Evolutionary conservation across 1,139 yeast species (phyloP).

Genomic region (Arxiozyma telluris): DNA sequence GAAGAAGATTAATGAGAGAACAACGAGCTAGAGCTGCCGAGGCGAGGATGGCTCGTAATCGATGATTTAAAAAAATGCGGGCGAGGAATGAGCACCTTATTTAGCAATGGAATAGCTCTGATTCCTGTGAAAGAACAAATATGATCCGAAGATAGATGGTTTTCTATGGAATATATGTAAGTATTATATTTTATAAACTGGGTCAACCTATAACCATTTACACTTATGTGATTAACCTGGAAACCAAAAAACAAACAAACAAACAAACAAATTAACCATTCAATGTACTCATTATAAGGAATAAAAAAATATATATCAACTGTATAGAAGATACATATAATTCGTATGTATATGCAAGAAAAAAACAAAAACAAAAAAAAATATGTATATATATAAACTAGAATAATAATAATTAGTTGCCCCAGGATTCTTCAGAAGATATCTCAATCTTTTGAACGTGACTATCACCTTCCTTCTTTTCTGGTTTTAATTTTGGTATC

Average conservation of each 20-base stretch:
- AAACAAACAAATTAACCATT: too few relatives aligned
- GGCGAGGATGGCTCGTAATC: conserved; percentile 46
- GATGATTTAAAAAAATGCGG: background rate
- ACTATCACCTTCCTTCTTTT: conserved; percentile 18
- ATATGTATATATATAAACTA: background rate
- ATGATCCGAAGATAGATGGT: too few relatives aligned
- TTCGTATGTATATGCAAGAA: too few relatives aligned
- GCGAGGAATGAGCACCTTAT: background rate
- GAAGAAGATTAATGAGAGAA: conserved; percentile 75
- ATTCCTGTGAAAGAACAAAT: too few relatives aligned
- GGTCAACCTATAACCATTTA: too few relatives aligned
- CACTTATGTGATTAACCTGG: too few relatives aligned
- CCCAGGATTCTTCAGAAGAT: conserved; percentile 24
- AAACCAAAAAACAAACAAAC: too few relatives aligned
- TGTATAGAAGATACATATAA: background rate
- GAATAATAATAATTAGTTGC: background rate
- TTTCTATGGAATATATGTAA: too few relatives aligned
- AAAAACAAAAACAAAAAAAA: too few relatives aligned
- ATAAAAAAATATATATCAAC: too few relatives aligned
- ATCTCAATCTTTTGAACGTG: conserved; percentile 32
- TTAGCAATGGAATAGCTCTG: background rate
- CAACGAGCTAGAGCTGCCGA: conserved; percentile 96
- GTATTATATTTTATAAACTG: too few relatives aligned
- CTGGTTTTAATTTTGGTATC: conserved; percentile 33
- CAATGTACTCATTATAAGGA: too few relatives aligned